A percentile compares a stretch with the other conserved stretches of the same genome.
These are phyloP conservation scores for Aspergillus fructus DNA, from an alignment of 2,329 filamentous ascomycete species.

Conservation along the genomic window DNA sequence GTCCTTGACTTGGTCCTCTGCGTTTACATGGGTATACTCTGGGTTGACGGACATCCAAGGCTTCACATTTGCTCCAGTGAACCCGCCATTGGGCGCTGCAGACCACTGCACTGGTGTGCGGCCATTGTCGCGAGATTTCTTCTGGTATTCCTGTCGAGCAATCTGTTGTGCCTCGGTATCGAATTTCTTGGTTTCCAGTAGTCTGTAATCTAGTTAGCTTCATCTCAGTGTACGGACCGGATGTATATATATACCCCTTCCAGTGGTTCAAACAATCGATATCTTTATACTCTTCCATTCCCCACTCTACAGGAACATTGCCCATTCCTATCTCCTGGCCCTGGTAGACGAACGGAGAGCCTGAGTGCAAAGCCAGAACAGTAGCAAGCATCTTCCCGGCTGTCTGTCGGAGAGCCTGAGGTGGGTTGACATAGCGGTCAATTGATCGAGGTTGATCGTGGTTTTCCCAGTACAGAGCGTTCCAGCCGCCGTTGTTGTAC, in stretches of 20 bases:
- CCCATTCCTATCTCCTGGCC: conserved; percentile 69
- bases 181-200: conserved; percentile 27
- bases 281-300: conserved; percentile 67
- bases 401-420: conserved; percentile 48
- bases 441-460: conserved; percentile 65
- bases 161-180: conserved; percentile 30
- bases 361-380: conserved; percentile 57
- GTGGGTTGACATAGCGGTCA: conserved; percentile 54
- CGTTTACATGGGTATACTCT: conserved; percentile 63
- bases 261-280: conserved; percentile 61
- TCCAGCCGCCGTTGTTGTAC: conserved; percentile 62
- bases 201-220: conserved; percentile 21
- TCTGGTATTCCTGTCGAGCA: conserved; percentile 37
- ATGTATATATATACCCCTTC: conserved; percentile 37
- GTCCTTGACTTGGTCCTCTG: conserved; percentile 44
- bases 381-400: conserved; percentile 62
- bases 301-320: conserved; percentile 62
- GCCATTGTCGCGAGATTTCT: conserved; percentile 62
- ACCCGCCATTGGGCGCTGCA: conserved; percentile 60
- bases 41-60: conserved; percentile 74
- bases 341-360: conserved; percentile 68
- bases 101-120: conserved; percentile 74
- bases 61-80: conserved; percentile 53
- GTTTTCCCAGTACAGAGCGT: conserved; percentile 65
- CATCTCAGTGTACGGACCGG: too few relatives aligned